Percentiles rank a stretch among this genome's conserved stretches.
Conservation (phyloP, 108 stramenopile genomes). For the Cyclotella sp. region DNA sequence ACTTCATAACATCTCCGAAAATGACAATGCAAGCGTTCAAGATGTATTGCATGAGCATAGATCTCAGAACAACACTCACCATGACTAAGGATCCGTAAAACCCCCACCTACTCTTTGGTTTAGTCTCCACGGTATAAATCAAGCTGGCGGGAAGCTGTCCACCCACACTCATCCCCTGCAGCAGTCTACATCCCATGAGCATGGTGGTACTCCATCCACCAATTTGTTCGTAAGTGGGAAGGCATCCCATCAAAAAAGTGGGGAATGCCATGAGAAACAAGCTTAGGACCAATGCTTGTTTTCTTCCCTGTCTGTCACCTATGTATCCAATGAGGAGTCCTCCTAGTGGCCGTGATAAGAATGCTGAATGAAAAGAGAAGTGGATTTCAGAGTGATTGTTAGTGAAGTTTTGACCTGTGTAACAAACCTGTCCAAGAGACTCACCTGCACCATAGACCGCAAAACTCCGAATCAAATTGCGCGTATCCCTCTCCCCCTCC, state of each 20-base stretch:
- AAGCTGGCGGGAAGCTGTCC: constrained; percentile 82
- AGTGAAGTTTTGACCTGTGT: background rate
- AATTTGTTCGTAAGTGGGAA: constrained; percentile 77
- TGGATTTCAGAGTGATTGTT: background rate
- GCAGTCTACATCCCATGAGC: constrained; percentile 72
- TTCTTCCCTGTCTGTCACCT: constrained; percentile 80
- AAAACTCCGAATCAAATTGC: constrained; percentile 74
- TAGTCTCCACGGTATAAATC: constrained; percentile 75
- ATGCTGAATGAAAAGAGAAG: constrained; percentile 53
- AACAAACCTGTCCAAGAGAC: background rate
- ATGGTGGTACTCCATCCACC: constrained; percentile 68
- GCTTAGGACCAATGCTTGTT: constrained; percentile 63
- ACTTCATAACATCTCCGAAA: no score
- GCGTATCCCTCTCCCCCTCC: background rate
- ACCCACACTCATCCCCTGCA: constrained; percentile 89
- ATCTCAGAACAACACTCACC: constrained; percentile 9
- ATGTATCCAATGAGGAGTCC: constrained; percentile 78
- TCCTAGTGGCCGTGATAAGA: constrained; percentile 80
- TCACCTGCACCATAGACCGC: constrained; percentile 74
- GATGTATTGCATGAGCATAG: background rate
- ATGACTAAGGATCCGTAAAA: constrained; percentile 71
- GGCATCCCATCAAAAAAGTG: constrained; percentile 84
- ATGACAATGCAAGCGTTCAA: background rate
- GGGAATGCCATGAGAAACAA: constrained; percentile 85
- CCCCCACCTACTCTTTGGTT: constrained; percentile 59